A percentile compares a stretch with the other conserved stretches of the same genome.
Conservation (phyloP, 176 grass and related monocot genomes). For the Zizania latifolia region DNA sequence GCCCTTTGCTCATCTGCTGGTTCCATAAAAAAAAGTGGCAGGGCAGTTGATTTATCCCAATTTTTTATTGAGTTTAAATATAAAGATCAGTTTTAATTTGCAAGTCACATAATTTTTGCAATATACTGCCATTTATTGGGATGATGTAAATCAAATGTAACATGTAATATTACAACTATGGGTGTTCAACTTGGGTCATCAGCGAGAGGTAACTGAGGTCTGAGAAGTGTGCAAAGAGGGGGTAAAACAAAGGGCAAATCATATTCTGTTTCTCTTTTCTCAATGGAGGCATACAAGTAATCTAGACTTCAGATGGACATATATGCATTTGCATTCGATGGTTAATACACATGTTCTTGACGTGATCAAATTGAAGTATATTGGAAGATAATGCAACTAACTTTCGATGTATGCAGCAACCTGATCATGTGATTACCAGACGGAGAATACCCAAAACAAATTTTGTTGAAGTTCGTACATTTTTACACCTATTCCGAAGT, state of each 20-base stretch:
- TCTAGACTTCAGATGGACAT: neutral
- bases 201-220: neutral
- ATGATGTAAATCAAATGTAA: neutral
- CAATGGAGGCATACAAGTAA: neutral
- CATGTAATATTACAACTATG: neutral
- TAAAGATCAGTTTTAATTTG: neutral
- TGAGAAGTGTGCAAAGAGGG: neutral
- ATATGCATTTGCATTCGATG: neutral
- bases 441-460: constrained; percentile 74
- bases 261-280: neutral
- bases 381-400: constrained; percentile 21
- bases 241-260: neutral
- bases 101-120: neutral
- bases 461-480: constrained; percentile 99
- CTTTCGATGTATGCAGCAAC: constrained; percentile 17
- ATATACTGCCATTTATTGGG: neutral
- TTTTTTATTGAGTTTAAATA: neutral
- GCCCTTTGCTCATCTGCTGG: too few relatives aligned
- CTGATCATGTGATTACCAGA: constrained; percentile 29
- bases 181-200: neutral
- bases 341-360: neutral
- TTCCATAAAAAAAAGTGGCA: too few relatives aligned
- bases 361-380: neutral
- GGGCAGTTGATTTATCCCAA: too few relatives aligned
- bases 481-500: constrained; percentile 92